Evolutionary conservation across 768 basidiomycete species (phyloP).

Genomic region (Boletales sp.): DNA sequence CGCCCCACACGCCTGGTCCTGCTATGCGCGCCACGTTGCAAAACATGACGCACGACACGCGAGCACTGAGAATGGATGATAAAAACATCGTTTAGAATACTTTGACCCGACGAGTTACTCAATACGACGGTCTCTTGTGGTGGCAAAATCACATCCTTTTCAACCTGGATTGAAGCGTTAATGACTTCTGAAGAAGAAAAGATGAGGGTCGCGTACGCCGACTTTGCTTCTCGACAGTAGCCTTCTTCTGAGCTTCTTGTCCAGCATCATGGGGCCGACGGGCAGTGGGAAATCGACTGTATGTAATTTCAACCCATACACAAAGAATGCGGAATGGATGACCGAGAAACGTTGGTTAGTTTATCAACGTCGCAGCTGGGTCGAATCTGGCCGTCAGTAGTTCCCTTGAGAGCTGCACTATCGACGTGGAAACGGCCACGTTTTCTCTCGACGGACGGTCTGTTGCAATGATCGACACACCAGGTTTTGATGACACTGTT

Average conservation of each 20-base stretch:
- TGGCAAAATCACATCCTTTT: neutral
- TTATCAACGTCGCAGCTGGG: conserved; percentile 18
- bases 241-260: conserved; percentile 1
- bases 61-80: neutral
- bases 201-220: conserved; percentile 20
- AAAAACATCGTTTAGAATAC: conserved; percentile 1
- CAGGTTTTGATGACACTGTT: conserved; percentile 55
- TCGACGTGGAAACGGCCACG: conserved; percentile 29
- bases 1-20: neutral
- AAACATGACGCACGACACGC: neutral
- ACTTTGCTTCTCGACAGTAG: neutral
- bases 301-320: neutral
- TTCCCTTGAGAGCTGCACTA: conserved; percentile 24
- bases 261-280: conserved; percentile 22
- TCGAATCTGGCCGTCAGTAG: conserved; percentile 20
- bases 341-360: conserved; percentile 7
- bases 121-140: neutral
- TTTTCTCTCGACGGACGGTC: conserved; percentile 41
- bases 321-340: neutral
- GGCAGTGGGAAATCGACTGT: conserved; percentile 25
- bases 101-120: neutral
- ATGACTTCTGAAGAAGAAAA: conserved; percentile 11
- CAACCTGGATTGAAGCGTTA: neutral
- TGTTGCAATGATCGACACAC: conserved; percentile 54
- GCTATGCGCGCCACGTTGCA: neutral